A percentile compares a stretch with the other conserved stretches of the same genome.
Evolutionary conservation across 2,329 filamentous ascomycete genomes (phyloP).

Genomic region (Cucurbitaria berberidis): DNA sequence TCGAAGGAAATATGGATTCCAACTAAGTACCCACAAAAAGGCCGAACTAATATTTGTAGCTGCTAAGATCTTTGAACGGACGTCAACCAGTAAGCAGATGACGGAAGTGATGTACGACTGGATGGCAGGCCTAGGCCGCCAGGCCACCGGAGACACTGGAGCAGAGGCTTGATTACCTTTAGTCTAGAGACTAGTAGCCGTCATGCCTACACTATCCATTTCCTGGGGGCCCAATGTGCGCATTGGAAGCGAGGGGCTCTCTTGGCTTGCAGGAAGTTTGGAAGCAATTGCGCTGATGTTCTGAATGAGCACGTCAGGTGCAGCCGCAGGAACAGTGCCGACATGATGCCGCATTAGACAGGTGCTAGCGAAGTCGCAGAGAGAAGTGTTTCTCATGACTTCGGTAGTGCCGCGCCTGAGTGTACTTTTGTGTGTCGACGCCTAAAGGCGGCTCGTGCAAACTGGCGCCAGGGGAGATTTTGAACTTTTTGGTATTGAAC

Average conservation of each 20-base stretch:
- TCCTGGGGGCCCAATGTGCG: constrained; percentile 3
- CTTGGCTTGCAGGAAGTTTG: constrained; percentile 1
- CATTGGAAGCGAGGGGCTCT: constrained; percentile 10
- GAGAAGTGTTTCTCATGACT: constrained; percentile 55
- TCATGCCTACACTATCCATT: background rate
- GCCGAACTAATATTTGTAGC: background rate
- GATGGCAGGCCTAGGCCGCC: background rate
- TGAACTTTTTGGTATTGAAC: constrained; percentile 52
- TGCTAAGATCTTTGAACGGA: background rate
- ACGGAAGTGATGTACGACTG: background rate
- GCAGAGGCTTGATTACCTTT: background rate
- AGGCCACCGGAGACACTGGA: background rate
- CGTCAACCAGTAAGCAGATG: background rate
- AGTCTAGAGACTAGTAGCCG: background rate
- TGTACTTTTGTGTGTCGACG: constrained; percentile 56
- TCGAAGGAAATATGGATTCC: background rate
- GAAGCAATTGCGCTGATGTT: constrained; percentile 2
- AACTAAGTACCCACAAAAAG: background rate
- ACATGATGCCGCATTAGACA: constrained; percentile 62
- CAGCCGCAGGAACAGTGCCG: constrained; percentile 54
- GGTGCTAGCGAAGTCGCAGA: constrained; percentile 57
- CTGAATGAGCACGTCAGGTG: constrained; percentile 19
- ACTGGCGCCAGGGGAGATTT: constrained; percentile 55
- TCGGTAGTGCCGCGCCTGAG: constrained; percentile 49
- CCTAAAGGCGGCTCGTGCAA: constrained; percentile 57